phyloP scores from a whole-genome alignment of 441 rosid species.

The Arabidopsis lyrata region DNA sequence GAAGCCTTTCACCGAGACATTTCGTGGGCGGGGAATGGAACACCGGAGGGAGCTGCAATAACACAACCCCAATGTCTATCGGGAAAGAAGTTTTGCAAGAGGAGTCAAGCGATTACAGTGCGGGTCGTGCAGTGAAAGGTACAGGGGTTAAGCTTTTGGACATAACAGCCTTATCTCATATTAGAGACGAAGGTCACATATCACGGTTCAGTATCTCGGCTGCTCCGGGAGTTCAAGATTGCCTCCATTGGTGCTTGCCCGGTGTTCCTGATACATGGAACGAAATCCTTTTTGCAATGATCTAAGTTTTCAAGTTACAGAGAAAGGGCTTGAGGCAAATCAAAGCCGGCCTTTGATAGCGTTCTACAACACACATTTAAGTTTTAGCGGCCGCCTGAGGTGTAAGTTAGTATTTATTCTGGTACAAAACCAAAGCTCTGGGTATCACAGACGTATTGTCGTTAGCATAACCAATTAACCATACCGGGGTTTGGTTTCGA shows the following conservation, averaged over 20 bases:
- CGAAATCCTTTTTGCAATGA: constrained; percentile 78
- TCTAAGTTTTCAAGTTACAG: constrained; percentile 43
- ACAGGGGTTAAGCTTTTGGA: constrained; percentile 81
- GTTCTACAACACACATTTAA: constrained; percentile 35
- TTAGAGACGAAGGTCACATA: constrained; percentile 95
- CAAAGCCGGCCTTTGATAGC: constrained; percentile 29
- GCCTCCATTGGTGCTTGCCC: constrained; percentile 96
- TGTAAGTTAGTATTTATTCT: constrained; percentile 36
- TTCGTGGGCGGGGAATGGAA: constrained; percentile 95
- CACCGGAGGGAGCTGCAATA: constrained; percentile 95
- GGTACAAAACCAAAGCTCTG: constrained; percentile 25
- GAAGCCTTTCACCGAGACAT: constrained; percentile 95
- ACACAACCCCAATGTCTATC: constrained; percentile 76
- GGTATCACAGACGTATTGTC: constrained; percentile 10
- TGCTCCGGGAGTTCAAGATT: constrained; percentile 71
- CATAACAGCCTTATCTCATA: constrained; percentile 73
- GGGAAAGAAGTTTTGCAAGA: constrained; percentile 84
- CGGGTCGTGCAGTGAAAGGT: constrained; percentile 72
- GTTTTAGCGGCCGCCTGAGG: constrained; percentile 24
- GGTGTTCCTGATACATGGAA: constrained; percentile 99
- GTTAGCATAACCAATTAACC: constrained; percentile 5
- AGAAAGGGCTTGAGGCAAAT: constrained; percentile 32
- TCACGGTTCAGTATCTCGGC: constrained; percentile 78
- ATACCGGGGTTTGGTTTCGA: constrained; percentile 33
- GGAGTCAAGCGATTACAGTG: constrained; percentile 69